Evolutionary conservation across 495 filamentous ascomycete species (phyloP).

Genomic region (Talaromyces stipitatus): DNA sequence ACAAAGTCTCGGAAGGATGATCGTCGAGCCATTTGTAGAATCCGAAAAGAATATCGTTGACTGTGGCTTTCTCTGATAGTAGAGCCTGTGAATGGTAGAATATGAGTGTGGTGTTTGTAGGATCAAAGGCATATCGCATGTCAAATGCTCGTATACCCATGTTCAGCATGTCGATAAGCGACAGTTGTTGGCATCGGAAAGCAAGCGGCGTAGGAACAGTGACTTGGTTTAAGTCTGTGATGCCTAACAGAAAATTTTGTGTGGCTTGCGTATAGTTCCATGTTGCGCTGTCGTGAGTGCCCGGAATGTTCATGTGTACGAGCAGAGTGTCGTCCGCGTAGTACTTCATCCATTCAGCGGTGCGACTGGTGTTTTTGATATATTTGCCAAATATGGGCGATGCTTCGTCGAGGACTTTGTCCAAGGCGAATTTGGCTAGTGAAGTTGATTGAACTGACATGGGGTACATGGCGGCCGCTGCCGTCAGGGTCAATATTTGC

Average conservation of each 20-base stretch:
- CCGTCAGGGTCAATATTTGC: neutral
- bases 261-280: constrained; percentile 46
- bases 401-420: constrained; percentile 34
- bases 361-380: constrained; percentile 11
- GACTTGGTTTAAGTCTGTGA: constrained; percentile 31
- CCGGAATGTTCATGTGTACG: constrained; percentile 44
- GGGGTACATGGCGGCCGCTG: neutral
- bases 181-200: constrained; percentile 35
- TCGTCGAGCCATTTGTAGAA: constrained; percentile 40
- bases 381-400: constrained; percentile 35
- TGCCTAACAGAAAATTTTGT: constrained; percentile 25
- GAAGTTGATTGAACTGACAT: constrained; percentile 3
- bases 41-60: constrained; percentile 41
- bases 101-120: constrained; percentile 33
- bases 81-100: constrained; percentile 45
- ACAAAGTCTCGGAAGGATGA: constrained; percentile 24
- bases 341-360: constrained; percentile 39
- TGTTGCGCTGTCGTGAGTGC: constrained; percentile 45
- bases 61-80: constrained; percentile 31
- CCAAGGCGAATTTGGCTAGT: constrained; percentile 26
- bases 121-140: constrained; percentile 40
- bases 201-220: constrained; percentile 16
- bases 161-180: constrained; percentile 31
- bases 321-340: constrained; percentile 34
- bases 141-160: constrained; percentile 46